A percentile compares a stretch with the other conserved stretches of the same genome.
phyloP scores from a whole-genome alignment of 164 flowering plant species.

The Stephania japonica region DNA sequence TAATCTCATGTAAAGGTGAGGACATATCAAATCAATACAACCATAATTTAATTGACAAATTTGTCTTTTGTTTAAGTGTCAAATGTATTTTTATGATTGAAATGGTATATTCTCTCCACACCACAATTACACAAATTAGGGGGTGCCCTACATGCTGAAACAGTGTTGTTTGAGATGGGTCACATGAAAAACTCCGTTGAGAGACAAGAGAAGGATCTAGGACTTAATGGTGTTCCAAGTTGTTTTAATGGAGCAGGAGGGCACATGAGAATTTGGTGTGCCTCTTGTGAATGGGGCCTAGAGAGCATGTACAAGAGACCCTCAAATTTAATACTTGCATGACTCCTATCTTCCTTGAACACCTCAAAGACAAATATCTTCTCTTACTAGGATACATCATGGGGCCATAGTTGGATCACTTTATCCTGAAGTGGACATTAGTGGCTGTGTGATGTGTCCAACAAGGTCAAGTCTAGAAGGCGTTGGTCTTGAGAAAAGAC shows the following conservation, averaged over 20 bases:
- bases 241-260: neutral
- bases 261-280: neutral
- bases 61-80: neutral
- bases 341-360: neutral
- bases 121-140: neutral
- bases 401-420: conserved; percentile 1
- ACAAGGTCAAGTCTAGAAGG: neutral
- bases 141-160: neutral
- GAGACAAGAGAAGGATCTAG: neutral
- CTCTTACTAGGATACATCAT: neutral
- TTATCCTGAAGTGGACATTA: conserved; percentile 1
- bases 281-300: neutral
- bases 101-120: neutral
- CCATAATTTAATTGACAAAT: neutral
- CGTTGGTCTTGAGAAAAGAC: neutral
- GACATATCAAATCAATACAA: too few relatives aligned
- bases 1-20: too few relatives aligned
- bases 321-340: neutral
- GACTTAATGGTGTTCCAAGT: neutral
- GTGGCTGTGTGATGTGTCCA: conserved; percentile 1
- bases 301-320: neutral
- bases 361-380: conserved; percentile 2
- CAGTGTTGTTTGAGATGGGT: neutral
- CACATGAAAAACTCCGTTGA: neutral
- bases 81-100: neutral